These are phyloP conservation scores for Globisporangium paddicum DNA, from an alignment of 352 stramenopile genomes.

Conservation along the genomic window DNA sequence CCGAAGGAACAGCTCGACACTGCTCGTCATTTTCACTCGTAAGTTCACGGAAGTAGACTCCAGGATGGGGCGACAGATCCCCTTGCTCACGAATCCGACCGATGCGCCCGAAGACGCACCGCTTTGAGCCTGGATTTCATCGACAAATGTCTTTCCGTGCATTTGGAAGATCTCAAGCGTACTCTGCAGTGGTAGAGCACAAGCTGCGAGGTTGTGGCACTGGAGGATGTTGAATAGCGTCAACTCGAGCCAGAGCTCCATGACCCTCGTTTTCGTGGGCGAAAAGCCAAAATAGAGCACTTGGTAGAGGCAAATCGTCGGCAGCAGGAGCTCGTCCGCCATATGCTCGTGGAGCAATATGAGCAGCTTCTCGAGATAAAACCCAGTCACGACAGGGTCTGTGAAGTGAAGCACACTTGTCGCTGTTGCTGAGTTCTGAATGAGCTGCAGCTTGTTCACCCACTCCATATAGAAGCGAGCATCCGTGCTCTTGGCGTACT, in stretches of 20 bases:
- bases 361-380: constrained; percentile 46
- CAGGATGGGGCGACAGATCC: constrained; percentile 8
- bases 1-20: constrained; percentile 28
- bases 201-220: constrained; percentile 32
- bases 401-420: constrained; percentile 23
- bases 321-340: constrained; percentile 30
- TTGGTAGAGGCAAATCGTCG: constrained; percentile 44
- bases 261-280: constrained; percentile 21
- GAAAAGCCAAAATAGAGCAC: constrained; percentile 40
- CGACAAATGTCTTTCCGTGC: constrained; percentile 29
- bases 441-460: constrained; percentile 23
- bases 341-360: constrained; percentile 25
- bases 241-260: constrained; percentile 57
- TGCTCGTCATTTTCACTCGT: constrained; percentile 24
- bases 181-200: constrained; percentile 42
- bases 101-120: not conserved
- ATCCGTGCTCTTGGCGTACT: constrained; percentile 26
- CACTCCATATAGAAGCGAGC: constrained; percentile 56
- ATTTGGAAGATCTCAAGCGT: constrained; percentile 47
- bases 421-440: constrained; percentile 1
- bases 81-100: not conserved
- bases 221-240: constrained; percentile 43
- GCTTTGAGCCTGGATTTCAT: constrained; percentile 33
- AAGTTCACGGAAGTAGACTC: constrained; percentile 15
- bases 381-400: constrained; percentile 41